These are phyloP conservation scores for Candida wancherniae DNA, from an alignment of 805 yeast genomes.

Conservation along the genomic window DNA sequence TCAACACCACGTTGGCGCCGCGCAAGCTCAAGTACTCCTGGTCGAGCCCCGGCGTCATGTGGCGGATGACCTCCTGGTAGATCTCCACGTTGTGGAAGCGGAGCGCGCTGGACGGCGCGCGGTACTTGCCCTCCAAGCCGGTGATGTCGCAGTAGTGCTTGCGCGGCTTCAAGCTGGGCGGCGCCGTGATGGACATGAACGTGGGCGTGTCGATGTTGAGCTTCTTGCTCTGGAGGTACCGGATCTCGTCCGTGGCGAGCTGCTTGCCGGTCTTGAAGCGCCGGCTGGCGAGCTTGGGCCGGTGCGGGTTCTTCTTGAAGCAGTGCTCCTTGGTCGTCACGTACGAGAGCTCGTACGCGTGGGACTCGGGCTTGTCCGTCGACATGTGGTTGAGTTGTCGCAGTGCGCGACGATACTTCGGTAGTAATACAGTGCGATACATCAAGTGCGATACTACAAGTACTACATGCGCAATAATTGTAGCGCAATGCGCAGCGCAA, in stretches of 20 bases:
- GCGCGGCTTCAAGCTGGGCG: constrained; percentile 78
- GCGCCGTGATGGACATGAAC: constrained; percentile 69
- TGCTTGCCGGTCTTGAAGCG: constrained; percentile 75
- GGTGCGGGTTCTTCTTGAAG: constrained; percentile 54
- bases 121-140: constrained; percentile 76
- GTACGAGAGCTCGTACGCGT: constrained; percentile 31
- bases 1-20: constrained; percentile 81
- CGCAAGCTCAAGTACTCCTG: constrained; percentile 86
- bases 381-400: too few species aligned
- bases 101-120: constrained; percentile 66
- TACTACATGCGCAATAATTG: too few species aligned
- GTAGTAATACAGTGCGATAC: too few species aligned
- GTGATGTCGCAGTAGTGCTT: constrained; percentile 92
- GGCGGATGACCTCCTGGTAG: constrained; percentile 63
- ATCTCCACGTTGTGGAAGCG: constrained; percentile 82
- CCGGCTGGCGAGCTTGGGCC: constrained; percentile 47
- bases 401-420: too few species aligned
- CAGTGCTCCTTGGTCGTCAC: constrained; percentile 38
- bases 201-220: constrained; percentile 53
- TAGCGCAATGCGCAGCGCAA: too few species aligned
- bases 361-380: constrained; percentile 8
- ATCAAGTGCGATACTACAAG: too few species aligned
- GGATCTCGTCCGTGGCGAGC: constrained; percentile 70
- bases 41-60: constrained; percentile 85
- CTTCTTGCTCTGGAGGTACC: constrained; percentile 46